phyloP scores from a whole-genome alignment of 805 yeast species.

The Kluyveromyces nonfermentans region DNA sequence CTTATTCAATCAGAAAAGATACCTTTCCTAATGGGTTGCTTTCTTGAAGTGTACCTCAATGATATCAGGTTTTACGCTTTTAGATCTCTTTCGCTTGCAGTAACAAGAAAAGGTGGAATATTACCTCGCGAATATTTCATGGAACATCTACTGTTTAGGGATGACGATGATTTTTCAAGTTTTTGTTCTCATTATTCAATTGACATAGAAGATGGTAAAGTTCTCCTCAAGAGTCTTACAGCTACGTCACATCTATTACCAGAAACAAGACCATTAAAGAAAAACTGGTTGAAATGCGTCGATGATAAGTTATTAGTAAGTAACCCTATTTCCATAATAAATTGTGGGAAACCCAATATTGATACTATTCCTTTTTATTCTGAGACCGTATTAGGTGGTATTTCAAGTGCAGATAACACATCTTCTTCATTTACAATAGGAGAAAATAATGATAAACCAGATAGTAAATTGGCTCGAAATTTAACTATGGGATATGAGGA shows the following conservation, averaged over 20 bases:
- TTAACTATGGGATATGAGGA: neutral
- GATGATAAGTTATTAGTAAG: conserved; percentile 31
- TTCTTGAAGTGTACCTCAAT: conserved; percentile 71
- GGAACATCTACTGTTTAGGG: conserved; percentile 57
- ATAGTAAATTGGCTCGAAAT: neutral
- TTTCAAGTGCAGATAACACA: conserved; percentile 6
- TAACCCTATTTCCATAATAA: conserved; percentile 30
- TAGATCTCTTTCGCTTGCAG: conserved; percentile 52
- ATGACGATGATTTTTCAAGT: conserved; percentile 38
- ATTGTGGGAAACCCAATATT: conserved; percentile 29
- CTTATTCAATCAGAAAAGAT: conserved; percentile 39
- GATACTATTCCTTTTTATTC: conserved; percentile 7
- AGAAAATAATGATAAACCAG: neutral
- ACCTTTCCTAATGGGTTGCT: conserved; percentile 63
- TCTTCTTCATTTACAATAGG: too few relatives aligned
- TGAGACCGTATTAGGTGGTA: neutral
- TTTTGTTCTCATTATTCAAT: conserved; percentile 62
- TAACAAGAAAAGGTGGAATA: conserved; percentile 64
- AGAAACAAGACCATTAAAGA: conserved; percentile 36
- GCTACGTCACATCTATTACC: conserved; percentile 29
- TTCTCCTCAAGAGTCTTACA: conserved; percentile 37
- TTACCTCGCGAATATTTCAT: conserved; percentile 41
- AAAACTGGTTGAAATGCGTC: conserved; percentile 36
- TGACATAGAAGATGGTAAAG: conserved; percentile 32
- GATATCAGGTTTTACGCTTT: conserved; percentile 70